Conservation (phyloP, 805 yeast genomes). For the Lachancea sp. region DNA sequence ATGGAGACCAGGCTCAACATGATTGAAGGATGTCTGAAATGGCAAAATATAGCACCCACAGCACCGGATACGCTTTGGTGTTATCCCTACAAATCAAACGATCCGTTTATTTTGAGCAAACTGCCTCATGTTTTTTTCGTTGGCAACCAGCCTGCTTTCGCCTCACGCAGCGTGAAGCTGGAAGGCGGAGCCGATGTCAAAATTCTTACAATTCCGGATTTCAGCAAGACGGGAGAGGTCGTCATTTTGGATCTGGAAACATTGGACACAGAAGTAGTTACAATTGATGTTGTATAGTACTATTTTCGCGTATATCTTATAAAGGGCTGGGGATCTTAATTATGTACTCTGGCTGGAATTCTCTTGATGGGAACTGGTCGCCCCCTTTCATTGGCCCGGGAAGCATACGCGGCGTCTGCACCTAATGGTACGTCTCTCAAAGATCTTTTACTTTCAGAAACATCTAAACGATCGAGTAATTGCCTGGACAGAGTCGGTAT, state of each 20-base stretch:
- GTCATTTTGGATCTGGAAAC: conserved; percentile 56
- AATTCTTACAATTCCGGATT: conserved; percentile 65
- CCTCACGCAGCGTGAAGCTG: conserved; percentile 37
- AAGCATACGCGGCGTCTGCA: conserved; percentile 56
- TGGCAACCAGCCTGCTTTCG: conserved; percentile 73
- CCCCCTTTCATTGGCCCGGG: conserved; percentile 45
- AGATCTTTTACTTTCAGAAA: conserved; percentile 37
- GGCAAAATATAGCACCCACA: conserved; percentile 90
- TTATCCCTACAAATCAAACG: conserved; percentile 69
- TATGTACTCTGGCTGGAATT: conserved; percentile 7
- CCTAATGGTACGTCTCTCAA: conserved; percentile 46
- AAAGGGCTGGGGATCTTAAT: neutral
- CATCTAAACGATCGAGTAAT: conserved; percentile 60
- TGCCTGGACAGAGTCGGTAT: conserved; percentile 57
- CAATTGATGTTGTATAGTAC: conserved; percentile 16
- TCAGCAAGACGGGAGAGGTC: conserved; percentile 55
- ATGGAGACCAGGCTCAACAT: conserved; percentile 40
- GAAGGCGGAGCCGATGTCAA: conserved; percentile 39
- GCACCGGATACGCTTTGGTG: conserved; percentile 94
- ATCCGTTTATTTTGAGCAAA: conserved; percentile 76
- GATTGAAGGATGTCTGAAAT: conserved; percentile 61
- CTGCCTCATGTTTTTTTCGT: conserved; percentile 82
- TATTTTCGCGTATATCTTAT: conserved; percentile 5
- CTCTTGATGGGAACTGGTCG: conserved; percentile 42
- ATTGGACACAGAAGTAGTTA: conserved; percentile 48